A percentile compares a stretch with the other conserved stretches of the same genome.
Evolutionary conservation across 495 filamentous ascomycete species (phyloP).

Genomic region (Penicillium antarcticum): DNA sequence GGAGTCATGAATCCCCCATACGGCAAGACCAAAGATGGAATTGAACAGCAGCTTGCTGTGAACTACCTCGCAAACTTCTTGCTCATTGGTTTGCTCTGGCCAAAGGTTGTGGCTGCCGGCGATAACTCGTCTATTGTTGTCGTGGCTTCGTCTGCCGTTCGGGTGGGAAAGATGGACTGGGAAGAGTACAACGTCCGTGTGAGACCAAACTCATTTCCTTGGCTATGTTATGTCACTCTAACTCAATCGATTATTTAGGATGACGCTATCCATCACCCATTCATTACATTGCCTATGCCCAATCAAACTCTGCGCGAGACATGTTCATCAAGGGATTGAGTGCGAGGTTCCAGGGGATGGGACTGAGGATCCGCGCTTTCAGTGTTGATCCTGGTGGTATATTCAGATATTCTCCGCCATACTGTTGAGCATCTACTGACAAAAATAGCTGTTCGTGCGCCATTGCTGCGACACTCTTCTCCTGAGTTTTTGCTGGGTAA

Average conservation of each 20-base stretch:
- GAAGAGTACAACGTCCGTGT: conserved; percentile 18
- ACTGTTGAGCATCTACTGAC: background rate
- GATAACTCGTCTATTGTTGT: conserved; percentile 15
- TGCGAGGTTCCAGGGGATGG: conserved; percentile 15
- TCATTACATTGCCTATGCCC: conserved; percentile 11
- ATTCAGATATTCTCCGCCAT: background rate
- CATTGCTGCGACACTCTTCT: conserved; percentile 14
- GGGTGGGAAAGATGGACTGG: conserved; percentile 11
- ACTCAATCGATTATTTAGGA: too few species aligned
- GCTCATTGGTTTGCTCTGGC: conserved; percentile 17
- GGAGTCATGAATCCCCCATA: conserved; percentile 19
- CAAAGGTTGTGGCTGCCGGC: conserved; percentile 15
- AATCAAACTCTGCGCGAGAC: conserved; percentile 17
- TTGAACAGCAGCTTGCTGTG: conserved; percentile 18
- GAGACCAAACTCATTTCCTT: too few species aligned
- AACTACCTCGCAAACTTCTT: conserved; percentile 23
- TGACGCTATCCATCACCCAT: conserved; percentile 14
- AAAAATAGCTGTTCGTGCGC: conserved; percentile 9
- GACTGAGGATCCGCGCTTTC: conserved; percentile 12
- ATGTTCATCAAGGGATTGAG: conserved; percentile 21
- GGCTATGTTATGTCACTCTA: too few species aligned
- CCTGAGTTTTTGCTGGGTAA: too few species aligned
- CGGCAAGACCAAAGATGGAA: conserved; percentile 16
- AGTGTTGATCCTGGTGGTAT: conserved; percentile 23
- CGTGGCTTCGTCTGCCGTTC: conserved; percentile 12